These are phyloP conservation scores for Naganishia friedmannii DNA, from an alignment of 768 basidiomycete species.

Conservation along the genomic window DNA sequence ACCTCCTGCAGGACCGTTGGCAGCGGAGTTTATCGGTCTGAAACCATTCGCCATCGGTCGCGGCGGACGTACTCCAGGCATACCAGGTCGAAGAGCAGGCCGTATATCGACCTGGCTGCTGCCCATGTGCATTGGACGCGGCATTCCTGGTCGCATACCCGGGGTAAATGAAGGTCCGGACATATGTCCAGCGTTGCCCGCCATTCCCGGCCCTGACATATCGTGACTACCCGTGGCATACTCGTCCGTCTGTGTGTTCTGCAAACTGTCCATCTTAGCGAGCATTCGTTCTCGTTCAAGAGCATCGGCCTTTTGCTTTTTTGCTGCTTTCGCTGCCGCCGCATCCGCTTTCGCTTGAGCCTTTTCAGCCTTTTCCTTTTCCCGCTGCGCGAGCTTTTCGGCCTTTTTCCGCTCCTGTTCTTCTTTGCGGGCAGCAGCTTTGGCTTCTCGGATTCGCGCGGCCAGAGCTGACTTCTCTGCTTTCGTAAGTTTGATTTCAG, in stretches of 20 bases:
- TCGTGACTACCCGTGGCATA: not conserved
- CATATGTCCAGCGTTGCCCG: not conserved
- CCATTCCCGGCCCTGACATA: not conserved
- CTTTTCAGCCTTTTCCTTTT: constrained; percentile 32
- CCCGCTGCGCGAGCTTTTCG: constrained; percentile 18
- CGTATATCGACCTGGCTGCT: constrained; percentile 2
- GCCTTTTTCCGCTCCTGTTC: constrained; percentile 21
- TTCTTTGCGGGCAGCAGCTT: constrained; percentile 20
- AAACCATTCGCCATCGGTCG: constrained; percentile 20
- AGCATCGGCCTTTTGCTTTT: constrained; percentile 24
- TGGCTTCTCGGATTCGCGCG: constrained; percentile 20
- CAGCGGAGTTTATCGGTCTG: constrained; percentile 6
- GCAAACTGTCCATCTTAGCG: constrained; percentile 14
- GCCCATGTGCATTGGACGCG: not conserved
- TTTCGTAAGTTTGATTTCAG: constrained; percentile 18
- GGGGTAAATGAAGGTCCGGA: not conserved
- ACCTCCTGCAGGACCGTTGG: not conserved
- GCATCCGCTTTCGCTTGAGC: constrained; percentile 36
- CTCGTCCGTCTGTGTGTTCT: not conserved
- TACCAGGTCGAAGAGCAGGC: constrained; percentile 1
- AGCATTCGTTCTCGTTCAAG: constrained; percentile 24
- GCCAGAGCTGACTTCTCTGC: constrained; percentile 20
- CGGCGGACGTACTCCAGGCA: constrained; percentile 21
- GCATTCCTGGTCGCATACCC: constrained; percentile 8
- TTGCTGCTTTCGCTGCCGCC: constrained; percentile 34